Conservation (phyloP, 306 rosid genomes). For the Glycine latifolia region DNA sequence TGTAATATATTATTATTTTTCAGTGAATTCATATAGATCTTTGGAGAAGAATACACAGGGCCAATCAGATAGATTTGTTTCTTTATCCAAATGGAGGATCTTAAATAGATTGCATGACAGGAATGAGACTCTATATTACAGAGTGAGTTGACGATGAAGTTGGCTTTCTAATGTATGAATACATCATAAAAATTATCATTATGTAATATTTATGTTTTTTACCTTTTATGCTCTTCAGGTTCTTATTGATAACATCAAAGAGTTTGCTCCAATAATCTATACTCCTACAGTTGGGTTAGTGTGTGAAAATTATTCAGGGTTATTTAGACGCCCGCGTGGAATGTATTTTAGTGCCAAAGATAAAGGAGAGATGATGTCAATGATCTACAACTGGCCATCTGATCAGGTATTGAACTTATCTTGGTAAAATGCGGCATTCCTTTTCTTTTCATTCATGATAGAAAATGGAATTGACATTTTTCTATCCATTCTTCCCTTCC, state of each 20-base stretch:
- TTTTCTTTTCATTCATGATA: constrained; percentile 18
- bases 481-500: background rate
- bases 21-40: constrained; percentile 88
- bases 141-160: constrained; percentile 59
- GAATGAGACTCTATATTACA: constrained; percentile 84
- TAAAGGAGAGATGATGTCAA: constrained; percentile 96
- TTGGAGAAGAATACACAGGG: constrained; percentile 79
- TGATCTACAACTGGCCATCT: constrained; percentile 94
- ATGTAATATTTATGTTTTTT: constrained; percentile 26
- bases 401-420: constrained; percentile 56
- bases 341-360: constrained; percentile 96
- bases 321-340: constrained; percentile 90
- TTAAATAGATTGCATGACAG: constrained; percentile 92
- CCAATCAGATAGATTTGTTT: constrained; percentile 64
- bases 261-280: constrained; percentile 88
- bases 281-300: constrained; percentile 93
- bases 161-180: constrained; percentile 34
- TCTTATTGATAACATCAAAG: constrained; percentile 80
- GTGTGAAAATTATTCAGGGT: constrained; percentile 87
- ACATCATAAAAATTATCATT: constrained; percentile 14
- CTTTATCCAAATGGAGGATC: constrained; percentile 91
- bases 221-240: constrained; percentile 58
- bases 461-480: background rate
- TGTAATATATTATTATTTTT: constrained; percentile 28
- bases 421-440: constrained; percentile 24